phyloP scores from a whole-genome alignment of 2,329 filamentous ascomycete genomes.

The Ophioceras dolichostomum region DNA sequence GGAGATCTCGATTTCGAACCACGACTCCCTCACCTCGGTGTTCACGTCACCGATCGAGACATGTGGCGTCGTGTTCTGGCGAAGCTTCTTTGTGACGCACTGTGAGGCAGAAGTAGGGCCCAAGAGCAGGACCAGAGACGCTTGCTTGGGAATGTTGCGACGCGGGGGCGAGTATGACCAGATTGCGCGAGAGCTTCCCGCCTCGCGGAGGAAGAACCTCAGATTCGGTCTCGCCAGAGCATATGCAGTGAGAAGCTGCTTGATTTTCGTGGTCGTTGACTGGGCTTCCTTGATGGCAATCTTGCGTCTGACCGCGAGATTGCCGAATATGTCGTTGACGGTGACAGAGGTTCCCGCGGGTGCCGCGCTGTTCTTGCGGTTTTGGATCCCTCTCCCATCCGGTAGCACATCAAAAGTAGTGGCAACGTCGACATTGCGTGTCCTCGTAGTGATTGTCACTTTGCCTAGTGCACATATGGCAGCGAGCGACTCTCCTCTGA shows the following conservation, averaged over 20 bases:
- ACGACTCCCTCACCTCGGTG: background rate
- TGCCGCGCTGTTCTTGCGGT: slow-evolving; percentile 28
- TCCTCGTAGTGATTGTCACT: slow-evolving; percentile 51
- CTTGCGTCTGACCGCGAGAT: slow-evolving; percentile 51
- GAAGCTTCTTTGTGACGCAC: background rate
- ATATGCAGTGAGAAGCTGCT: slow-evolving; percentile 49
- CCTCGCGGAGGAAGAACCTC: slow-evolving; percentile 46
- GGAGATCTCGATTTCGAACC: slow-evolving; percentile 35
- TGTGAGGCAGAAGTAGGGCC: slow-evolving; percentile 26
- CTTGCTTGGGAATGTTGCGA: slow-evolving; percentile 38
- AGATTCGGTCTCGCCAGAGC: slow-evolving; percentile 53
- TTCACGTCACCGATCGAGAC: no score
- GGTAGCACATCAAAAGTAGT: slow-evolving; percentile 29
- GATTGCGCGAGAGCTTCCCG: slow-evolving; percentile 35
- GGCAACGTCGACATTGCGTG: slow-evolving; percentile 47
- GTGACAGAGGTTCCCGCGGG: slow-evolving; percentile 59
- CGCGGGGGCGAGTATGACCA: slow-evolving; percentile 52
- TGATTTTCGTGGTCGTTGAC: slow-evolving; percentile 45
- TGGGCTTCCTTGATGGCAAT: slow-evolving; percentile 41
- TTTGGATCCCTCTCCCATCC: slow-evolving; percentile 25
- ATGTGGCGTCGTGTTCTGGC: no score
- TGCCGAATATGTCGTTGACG: slow-evolving; percentile 44
- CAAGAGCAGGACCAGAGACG: slow-evolving; percentile 48
- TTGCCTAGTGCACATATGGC: slow-evolving; percentile 48
- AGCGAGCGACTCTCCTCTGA: slow-evolving; percentile 63